Conservation (phyloP, 495 filamentous ascomycete genomes). For the Podospora pseudoanserina region DNA sequence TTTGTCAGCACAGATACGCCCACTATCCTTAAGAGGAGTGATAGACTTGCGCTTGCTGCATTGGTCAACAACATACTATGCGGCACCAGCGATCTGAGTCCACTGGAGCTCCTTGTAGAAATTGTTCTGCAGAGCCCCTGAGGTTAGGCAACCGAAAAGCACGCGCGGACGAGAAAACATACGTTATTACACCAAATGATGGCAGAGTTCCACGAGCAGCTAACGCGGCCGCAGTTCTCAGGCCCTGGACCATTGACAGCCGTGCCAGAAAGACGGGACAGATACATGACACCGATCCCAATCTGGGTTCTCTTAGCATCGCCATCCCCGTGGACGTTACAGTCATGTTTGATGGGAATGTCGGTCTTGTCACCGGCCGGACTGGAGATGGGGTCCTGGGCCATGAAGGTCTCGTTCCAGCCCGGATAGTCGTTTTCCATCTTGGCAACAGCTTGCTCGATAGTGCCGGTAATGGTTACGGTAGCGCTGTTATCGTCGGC, state of each 20-base stretch:
- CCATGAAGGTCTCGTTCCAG: neutral
- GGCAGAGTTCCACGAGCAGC: neutral
- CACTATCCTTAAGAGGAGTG: neutral
- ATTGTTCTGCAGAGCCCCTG: neutral
- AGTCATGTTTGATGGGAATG: neutral
- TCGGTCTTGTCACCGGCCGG: neutral
- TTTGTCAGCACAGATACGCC: neutral
- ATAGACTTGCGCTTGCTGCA: neutral
- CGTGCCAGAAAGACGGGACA: neutral
- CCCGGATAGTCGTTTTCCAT: neutral
- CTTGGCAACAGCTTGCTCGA: neutral
- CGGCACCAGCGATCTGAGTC: neutral
- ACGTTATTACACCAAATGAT: neutral
- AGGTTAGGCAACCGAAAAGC: neutral
- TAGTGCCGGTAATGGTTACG: neutral
- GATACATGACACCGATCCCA: neutral
- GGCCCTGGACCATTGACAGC: neutral
- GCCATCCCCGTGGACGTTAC: neutral
- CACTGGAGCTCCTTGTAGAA: neutral
- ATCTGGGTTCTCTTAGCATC: neutral
- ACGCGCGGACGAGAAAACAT: neutral
- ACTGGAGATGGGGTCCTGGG: neutral
- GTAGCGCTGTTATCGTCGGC: neutral
- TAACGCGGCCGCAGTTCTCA: neutral
- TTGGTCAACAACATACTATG: neutral